Percentiles rank a stretch among this genome's conserved stretches.
Evolutionary conservation across 2,329 filamentous ascomycete genomes (phyloP).

Genomic region (Tympanopsis confertula): DNA sequence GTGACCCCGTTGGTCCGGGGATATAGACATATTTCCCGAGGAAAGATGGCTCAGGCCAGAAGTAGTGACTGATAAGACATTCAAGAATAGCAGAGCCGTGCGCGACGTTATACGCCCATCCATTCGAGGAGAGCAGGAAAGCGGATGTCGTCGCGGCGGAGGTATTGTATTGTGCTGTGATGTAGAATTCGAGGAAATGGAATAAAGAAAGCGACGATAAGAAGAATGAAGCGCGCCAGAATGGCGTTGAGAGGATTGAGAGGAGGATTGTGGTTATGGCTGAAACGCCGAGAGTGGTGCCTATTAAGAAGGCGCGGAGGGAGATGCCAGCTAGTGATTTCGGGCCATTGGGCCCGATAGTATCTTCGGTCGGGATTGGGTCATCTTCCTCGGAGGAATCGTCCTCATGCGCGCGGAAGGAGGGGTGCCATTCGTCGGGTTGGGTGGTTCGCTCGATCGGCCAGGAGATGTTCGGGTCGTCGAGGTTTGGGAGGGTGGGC

Average conservation of each 20-base stretch:
- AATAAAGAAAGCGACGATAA: conserved; percentile 61
- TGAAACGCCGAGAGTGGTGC: conserved; percentile 23
- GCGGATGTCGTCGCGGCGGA: conserved; percentile 58
- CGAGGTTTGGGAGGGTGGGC: too few relatives aligned
- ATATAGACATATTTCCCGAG: too few relatives aligned
- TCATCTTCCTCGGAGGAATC: too few relatives aligned
- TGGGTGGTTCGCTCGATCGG: too few relatives aligned
- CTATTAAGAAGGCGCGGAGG: conserved; percentile 27
- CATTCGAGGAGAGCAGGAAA: conserved; percentile 78
- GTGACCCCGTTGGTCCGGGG: too few relatives aligned
- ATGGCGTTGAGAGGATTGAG: conserved; percentile 3
- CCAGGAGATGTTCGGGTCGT: too few relatives aligned
- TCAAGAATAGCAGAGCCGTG: conserved; percentile 67
- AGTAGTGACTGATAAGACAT: conserved; percentile 46
- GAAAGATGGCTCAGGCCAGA: conserved; percentile 31
- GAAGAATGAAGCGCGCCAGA: conserved; percentile 59
- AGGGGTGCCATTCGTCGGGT: too few relatives aligned
- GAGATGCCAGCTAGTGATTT: conserved; percentile 30
- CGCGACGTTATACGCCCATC: conserved; percentile 71
- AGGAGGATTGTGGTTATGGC: neutral
- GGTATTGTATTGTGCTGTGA: conserved; percentile 75
- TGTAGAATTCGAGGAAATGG: conserved; percentile 95
- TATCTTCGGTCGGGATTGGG: too few relatives aligned
- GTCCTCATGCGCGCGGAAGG: too few relatives aligned
- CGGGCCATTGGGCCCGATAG: conserved; percentile 21